Base-by-base conservation (phyloP, 306 rosid genomes). In the Lathyrus sativus region DNA sequence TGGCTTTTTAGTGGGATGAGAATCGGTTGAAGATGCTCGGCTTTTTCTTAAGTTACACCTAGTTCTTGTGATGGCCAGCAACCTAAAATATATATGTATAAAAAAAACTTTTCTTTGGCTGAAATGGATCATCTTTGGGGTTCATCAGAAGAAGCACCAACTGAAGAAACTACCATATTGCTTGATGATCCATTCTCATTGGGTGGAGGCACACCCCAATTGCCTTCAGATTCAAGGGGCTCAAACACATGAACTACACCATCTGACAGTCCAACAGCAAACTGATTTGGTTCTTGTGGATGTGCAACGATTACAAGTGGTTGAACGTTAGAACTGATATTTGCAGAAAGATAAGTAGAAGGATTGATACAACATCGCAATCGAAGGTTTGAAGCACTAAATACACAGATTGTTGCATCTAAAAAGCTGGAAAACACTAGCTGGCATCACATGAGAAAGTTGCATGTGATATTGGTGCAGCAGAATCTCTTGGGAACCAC, bases 381-480 rank as follows among this genome's bases (percentile, higher is more conserved):
- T 88, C 86, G 84, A 72, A 93, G 99, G 81, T 78, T 88, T 66
- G 90, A 75, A 55, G 87, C 88, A 50, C 81, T 85, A 28, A 93
- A 93, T 68, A 90, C 95, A 58, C 84, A 84, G 54, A 93, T 76
- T 15, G 95, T 75, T 48, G 89, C 97, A 68, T 93, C 97, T 78
- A 93, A 79, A 60, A 93, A 90, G 87, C 97, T 83, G 80, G 97
- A 95, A 75, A 85, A 88, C 73, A 93, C 72, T 63, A 93, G 84
- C 85, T 86, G 97, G 77, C 99, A 84, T 93, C 97, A 39, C 98
- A 92, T 15, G 98, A 92, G 90, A 92, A 92, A 54, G 96, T 88
- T 56, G 96, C 98, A 73, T 91, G 95, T 11, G 98, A 90, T 74
- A 93, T 90, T 42, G 91, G 96, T n/a, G 97, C 96, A 4, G 87